Conservation (phyloP, 306 rosid genomes). For the Quercus gilva region DNA sequence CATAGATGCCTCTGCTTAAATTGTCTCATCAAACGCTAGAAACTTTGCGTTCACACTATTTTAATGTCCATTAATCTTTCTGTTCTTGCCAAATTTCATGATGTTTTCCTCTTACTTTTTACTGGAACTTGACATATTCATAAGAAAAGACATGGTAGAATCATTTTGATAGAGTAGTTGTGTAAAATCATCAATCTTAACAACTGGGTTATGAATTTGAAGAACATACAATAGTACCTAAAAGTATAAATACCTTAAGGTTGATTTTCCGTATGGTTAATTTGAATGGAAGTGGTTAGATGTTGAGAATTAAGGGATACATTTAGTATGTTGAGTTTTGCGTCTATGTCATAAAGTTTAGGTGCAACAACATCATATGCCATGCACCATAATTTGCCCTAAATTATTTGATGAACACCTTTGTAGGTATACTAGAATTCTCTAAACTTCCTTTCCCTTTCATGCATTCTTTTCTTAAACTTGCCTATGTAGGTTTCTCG, state of each 20-base stretch:
- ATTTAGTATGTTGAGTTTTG: conserved; percentile 71
- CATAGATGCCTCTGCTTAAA: no score
- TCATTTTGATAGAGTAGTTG: no score
- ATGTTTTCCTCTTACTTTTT: no score
- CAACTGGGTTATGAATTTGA: no score
- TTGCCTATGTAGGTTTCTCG: conserved; percentile 54
- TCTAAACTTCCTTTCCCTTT: conserved; percentile 89
- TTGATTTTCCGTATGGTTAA: not conserved
- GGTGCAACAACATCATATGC: conserved; percentile 80
- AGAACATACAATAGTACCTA: no score
- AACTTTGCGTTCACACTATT: no score
- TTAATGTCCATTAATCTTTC: no score
- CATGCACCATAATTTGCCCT: conserved; percentile 88
- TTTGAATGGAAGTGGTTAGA: conserved; percentile 6
- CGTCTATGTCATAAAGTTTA: conserved; percentile 68
- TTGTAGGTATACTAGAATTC: conserved; percentile 78
- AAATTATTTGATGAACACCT: conserved; percentile 84
- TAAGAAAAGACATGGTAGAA: no score
- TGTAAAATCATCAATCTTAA: no score
- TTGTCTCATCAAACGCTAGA: no score
- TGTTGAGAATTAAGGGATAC: not conserved
- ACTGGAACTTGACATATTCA: no score
- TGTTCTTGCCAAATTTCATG: no score
- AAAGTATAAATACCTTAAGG: not conserved
- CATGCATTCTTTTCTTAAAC: conserved; percentile 87